These are phyloP conservation scores for Biancaea sappan DNA, from an alignment of 306 rosid genomes.

Conservation along the genomic window DNA sequence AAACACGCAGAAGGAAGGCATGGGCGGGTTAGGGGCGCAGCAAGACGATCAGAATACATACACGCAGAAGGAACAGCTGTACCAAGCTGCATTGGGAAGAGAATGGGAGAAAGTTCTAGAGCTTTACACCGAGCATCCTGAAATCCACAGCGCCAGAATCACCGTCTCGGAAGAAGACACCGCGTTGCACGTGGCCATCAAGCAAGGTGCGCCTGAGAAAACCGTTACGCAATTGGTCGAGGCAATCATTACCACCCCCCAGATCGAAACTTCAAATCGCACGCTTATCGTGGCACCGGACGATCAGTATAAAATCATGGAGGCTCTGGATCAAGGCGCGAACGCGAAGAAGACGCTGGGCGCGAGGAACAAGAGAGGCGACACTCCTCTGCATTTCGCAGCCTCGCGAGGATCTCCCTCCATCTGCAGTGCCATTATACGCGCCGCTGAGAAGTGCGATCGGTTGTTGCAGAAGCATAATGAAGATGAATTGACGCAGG, in stretches of 20 bases:
- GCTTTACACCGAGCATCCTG: background rate
- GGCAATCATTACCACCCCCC: background rate
- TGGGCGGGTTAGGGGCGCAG: no score
- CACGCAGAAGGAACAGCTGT: background rate
- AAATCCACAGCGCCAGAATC: constrained; percentile 10
- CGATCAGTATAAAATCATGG: no score
- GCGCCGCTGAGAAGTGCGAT: no score
- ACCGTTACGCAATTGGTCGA: background rate
- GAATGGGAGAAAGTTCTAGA: constrained; percentile 29
- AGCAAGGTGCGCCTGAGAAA: background rate
- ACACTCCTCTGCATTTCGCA: background rate
- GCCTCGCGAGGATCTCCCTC: background rate
- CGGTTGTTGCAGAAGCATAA: no score
- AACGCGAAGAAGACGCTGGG: background rate
- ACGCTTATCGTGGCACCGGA: no score
- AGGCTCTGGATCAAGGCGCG: no score
- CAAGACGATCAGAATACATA: no score
- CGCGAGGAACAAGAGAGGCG: background rate
- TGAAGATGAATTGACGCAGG: no score
- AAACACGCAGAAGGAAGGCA: no score
- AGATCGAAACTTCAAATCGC: background rate
- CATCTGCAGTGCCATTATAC: background rate
- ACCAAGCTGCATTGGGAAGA: background rate
- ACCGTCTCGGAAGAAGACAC: background rate
- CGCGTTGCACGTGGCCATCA: background rate